Base-by-base conservation (phyloP, 345 rosid species). In the Aethionema arabicum region DNA sequence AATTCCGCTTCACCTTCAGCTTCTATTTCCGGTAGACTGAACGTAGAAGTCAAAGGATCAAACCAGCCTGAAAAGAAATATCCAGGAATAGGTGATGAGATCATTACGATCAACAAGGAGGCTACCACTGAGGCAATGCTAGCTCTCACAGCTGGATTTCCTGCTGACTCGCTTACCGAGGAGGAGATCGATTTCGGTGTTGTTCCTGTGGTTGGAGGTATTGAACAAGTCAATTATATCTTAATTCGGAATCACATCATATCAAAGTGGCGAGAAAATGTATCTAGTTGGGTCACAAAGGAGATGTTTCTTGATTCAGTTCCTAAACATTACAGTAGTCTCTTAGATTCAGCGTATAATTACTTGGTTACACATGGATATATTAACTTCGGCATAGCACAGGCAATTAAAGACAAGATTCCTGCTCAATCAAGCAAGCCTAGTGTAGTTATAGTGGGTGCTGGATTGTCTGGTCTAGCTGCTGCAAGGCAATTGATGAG, bases 171-270 rank as follows among this genome's bases (percentile, higher is more conserved):
- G 0, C 76, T 93, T 10, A 90, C 96, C 0, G 96, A 87, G 33
- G 99, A 90, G 64, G 97, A 93, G 69, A 84, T 93, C 29, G 95
- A 93, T 3, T 85, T 85, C 7, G 95, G 91, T 0, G 91, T 93
- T 0, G 80, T 90, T 8, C 79, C 91, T 6, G 81, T 82, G 0
- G 71, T 90, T 5, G 99, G 96, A 0, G 97, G 99, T 14, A 87
- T 93, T 10, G 99, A 90, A 70, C 97, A 93, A 82, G 99, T 90
- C 5, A 93, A 93, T 51, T 93, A 93, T 66, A 93, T 84, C n/a
- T 76, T 93, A 30, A 85, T 90, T 42, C 72, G 99, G 59, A 93
- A 93, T 63, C 99, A 90, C 44, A 85, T 93, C 2, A 87, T 93
- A 21, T 66, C 96, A 0, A 90, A 77, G 56, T 93, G 97, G 97